A percentile compares a stretch with the other conserved stretches of the same genome.
Conservation (phyloP, 2,329 filamentous ascomycete species). For the Fusarium sp. region DNA sequence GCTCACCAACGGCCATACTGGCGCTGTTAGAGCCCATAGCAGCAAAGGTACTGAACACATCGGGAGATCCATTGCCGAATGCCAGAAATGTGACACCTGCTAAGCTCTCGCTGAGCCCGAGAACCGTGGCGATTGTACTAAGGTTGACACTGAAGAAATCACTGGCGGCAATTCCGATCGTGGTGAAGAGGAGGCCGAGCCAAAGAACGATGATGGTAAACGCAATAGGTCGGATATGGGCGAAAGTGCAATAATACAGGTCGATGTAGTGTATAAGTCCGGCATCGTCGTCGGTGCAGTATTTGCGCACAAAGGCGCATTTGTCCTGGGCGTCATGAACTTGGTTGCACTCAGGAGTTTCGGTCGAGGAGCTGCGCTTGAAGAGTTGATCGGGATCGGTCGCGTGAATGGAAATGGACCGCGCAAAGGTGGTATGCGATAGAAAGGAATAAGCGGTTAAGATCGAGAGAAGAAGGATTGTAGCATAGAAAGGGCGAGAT, state of each 20-base stretch:
- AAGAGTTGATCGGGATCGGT: slow-evolving; percentile 36
- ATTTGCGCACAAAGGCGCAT: slow-evolving; percentile 84
- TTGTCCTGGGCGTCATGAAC: slow-evolving; percentile 84
- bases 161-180: slow-evolving; percentile 96
- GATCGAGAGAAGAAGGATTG: slow-evolving; percentile 60
- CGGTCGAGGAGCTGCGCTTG: slow-evolving; percentile 45
- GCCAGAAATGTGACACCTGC: slow-evolving; percentile 96
- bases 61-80: slow-evolving; percentile 96
- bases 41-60: slow-evolving; percentile 98
- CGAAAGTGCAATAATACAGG: slow-evolving; percentile 88
- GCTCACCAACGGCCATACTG: slow-evolving; percentile 94
- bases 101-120: slow-evolving; percentile 95
- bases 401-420: slow-evolving; percentile 20
- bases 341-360: slow-evolving; percentile 74
- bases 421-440: slow-evolving; percentile 39
- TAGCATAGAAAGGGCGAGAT: slow-evolving; percentile 64
- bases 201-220: slow-evolving; percentile 83
- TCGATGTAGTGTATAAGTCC: slow-evolving; percentile 89
- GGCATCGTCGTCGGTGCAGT: slow-evolving; percentile 90
- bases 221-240: slow-evolving; percentile 77
- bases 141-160: slow-evolving; percentile 99
- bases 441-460: slow-evolving; percentile 62
- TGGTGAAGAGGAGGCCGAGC: slow-evolving; percentile 92
- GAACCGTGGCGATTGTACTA: slow-evolving; percentile 87
- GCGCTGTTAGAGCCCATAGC: slow-evolving; percentile 97